phyloP scores from a whole-genome alignment of 441 rosid species.

The Corymbia citriodora region DNA sequence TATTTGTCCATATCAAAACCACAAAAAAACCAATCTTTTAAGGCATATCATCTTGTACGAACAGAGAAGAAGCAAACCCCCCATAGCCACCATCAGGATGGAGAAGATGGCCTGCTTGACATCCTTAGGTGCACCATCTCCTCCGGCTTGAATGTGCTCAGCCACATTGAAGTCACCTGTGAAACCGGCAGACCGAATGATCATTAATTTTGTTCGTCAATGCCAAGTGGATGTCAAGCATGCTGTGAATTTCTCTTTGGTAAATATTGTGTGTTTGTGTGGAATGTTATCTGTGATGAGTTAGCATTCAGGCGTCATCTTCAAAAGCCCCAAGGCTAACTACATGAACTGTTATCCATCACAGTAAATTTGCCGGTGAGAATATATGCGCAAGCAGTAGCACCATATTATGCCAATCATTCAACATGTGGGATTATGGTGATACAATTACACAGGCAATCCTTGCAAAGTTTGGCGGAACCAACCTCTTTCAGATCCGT shows the following conservation, averaged over 20 bases:
- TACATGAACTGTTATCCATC: neutral
- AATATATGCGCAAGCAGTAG: neutral
- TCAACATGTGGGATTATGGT: neutral
- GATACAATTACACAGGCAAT: neutral
- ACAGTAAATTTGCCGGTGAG: neutral
- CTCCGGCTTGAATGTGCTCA: conserved; percentile 49
- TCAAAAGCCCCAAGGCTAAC: neutral
- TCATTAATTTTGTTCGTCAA: neutral
- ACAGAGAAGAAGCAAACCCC: neutral
- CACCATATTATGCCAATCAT: too few relatives aligned
- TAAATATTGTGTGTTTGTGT: neutral
- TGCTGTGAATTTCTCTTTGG: too few relatives aligned
- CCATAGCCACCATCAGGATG: neutral
- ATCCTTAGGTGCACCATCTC: conserved; percentile 21
- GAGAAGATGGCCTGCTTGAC: neutral
- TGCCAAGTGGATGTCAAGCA: neutral
- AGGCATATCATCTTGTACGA: neutral
- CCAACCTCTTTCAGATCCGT: conserved; percentile 73
- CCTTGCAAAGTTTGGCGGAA: neutral
- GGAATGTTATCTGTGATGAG: neutral
- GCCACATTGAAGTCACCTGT: conserved; percentile 61
- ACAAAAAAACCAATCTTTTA: neutral
- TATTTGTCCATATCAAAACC: neutral
- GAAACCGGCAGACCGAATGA: neutral
- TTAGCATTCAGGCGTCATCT: neutral